phyloP scores from a whole-genome alignment of 1,284 basidiomycete genomes.

The Stereum hirsutum region DNA sequence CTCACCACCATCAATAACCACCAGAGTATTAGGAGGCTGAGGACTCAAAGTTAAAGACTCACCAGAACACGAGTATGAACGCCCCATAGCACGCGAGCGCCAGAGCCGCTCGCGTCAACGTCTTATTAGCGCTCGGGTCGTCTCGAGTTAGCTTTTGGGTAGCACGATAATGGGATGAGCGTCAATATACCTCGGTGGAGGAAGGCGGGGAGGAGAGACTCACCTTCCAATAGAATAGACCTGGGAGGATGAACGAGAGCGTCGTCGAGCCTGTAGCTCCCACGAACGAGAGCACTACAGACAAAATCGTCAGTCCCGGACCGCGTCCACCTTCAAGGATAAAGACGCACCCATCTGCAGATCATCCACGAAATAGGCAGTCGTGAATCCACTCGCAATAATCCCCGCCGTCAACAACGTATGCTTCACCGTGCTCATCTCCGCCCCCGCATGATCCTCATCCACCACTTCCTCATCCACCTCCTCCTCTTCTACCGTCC shows the following conservation, averaged over 20 bases:
- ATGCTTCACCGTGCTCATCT: slow-evolving; percentile 73
- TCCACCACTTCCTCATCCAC: slow-evolving; percentile 38
- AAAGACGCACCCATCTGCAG: slow-evolving; percentile 65
- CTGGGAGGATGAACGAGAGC: slow-evolving; percentile 95
- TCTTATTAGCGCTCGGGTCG: slow-evolving; percentile 49
- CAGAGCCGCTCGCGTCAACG: slow-evolving; percentile 54
- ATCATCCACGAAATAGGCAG: slow-evolving; percentile 81
- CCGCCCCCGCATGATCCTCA: slow-evolving; percentile 44
- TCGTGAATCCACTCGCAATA: slow-evolving; percentile 59
- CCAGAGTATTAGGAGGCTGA: neutral
- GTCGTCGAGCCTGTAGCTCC: slow-evolving; percentile 95
- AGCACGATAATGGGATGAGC: slow-evolving; percentile 11
- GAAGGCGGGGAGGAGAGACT: neutral
- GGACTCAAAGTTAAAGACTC: slow-evolving; percentile 21
- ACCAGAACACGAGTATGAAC: slow-evolving; percentile 86
- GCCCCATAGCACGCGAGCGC: slow-evolving; percentile 69
- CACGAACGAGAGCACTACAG: slow-evolving; percentile 85
- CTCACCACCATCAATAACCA: slow-evolving; percentile 5
- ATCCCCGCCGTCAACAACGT: slow-evolving; percentile 67
- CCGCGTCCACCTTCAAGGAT: neutral
- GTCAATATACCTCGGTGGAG: slow-evolving; percentile 8
- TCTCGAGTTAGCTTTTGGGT: slow-evolving; percentile 54
- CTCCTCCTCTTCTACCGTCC: slow-evolving; percentile 22
- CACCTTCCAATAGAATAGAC: slow-evolving; percentile 78
- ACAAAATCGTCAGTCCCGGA: slow-evolving; percentile 8